These are phyloP conservation scores for Metschnikowia borealis DNA, from an alignment of 805 yeast genomes.

Conservation along the genomic window DNA sequence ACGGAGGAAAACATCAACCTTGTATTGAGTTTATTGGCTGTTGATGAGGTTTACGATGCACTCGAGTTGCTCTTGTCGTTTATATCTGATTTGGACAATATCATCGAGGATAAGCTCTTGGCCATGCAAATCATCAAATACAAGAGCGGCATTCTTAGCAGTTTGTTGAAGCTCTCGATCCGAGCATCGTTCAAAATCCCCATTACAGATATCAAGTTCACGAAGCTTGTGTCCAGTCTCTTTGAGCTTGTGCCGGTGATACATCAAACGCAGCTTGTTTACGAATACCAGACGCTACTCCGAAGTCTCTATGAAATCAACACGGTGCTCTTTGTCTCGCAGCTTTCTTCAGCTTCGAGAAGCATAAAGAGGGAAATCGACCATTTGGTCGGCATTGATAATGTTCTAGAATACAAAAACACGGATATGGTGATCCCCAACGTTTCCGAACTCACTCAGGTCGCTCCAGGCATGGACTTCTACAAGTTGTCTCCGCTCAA, in stretches of 20 bases:
- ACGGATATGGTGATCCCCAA: slow-evolving; percentile 14
- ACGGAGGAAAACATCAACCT: slow-evolving; percentile 20
- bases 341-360: slow-evolving; percentile 20
- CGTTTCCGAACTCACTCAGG: slow-evolving; percentile 29
- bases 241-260: slow-evolving; percentile 32
- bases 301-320: slow-evolving; percentile 28
- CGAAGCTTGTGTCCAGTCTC: slow-evolving; percentile 22
- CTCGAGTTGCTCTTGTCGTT: slow-evolving; percentile 25
- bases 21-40: slow-evolving; percentile 21
- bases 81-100: slow-evolving; percentile 29
- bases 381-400: slow-evolving; percentile 30
- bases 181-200: slow-evolving; percentile 29
- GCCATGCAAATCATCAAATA: slow-evolving; percentile 36
- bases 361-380: slow-evolving; percentile 32
- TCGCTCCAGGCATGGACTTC: slow-evolving; percentile 18
- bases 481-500: slow-evolving; percentile 28
- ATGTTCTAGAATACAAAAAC: slow-evolving; percentile 12
- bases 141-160: slow-evolving; percentile 26
- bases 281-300: slow-evolving; percentile 23
- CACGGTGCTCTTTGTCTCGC: slow-evolving; percentile 24
- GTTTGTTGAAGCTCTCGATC: slow-evolving; percentile 26
- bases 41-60: slow-evolving; percentile 29
- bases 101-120: slow-evolving; percentile 27
- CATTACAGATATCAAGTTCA: slow-evolving; percentile 30
- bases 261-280: slow-evolving; percentile 26